These are phyloP conservation scores for Asterionellopsis glacialis DNA, from an alignment of 108 stramenopile genomes.

Conservation along the genomic window DNA sequence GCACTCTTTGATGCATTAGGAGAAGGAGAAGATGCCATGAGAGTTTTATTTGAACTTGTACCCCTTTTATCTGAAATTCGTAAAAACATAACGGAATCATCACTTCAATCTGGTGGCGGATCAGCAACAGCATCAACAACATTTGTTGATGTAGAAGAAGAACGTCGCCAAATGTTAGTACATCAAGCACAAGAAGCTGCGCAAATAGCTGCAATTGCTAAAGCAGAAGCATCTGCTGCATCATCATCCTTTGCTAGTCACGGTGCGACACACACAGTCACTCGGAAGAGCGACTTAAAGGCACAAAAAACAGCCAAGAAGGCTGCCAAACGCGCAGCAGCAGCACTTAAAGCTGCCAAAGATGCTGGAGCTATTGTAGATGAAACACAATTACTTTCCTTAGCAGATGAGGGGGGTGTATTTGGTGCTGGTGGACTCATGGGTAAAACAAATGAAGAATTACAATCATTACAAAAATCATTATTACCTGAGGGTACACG, in stretches of 20 bases:
- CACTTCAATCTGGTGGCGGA: background rate
- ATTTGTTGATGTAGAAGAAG: constrained; percentile 30
- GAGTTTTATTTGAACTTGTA: constrained; percentile 37
- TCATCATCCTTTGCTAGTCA: constrained; percentile 1
- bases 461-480: constrained; percentile 47
- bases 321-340: constrained; percentile 56
- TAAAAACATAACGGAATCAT: constrained; percentile 9
- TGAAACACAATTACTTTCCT: constrained; percentile 31
- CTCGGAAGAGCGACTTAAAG: constrained; percentile 43
- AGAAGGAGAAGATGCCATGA: constrained; percentile 39
- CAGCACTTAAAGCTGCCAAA: constrained; percentile 53
- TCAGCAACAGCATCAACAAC: constrained; percentile 4
- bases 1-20: constrained; percentile 62
- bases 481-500: constrained; percentile 67
- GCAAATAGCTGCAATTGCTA: constrained; percentile 48
- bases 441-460: constrained; percentile 25
- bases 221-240: constrained; percentile 37
- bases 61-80: constrained; percentile 26
- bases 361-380: constrained; percentile 75
- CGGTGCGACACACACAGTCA: constrained; percentile 59
- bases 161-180: constrained; percentile 31
- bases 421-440: constrained; percentile 31
- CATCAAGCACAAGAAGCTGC: constrained; percentile 63
- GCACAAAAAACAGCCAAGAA: constrained; percentile 56
- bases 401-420: constrained; percentile 1